Conservation (phyloP, 169 alveolate species). For the Cryptosporidium muris region DNA sequence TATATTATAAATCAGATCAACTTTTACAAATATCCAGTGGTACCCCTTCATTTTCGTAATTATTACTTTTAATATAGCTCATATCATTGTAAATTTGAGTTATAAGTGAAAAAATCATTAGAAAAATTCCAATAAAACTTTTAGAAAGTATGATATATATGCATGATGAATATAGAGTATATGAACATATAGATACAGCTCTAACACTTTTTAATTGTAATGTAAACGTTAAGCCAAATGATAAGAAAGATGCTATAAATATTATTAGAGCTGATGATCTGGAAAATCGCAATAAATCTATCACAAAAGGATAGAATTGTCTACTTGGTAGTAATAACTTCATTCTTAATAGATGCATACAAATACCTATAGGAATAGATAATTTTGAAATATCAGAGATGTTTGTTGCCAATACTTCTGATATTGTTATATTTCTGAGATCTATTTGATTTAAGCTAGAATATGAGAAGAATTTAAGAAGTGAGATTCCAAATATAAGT, state of each 20-base stretch:
- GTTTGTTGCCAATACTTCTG: constrained; percentile 38
- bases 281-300: constrained; percentile 10
- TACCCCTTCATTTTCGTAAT: neutral
- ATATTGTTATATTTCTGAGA: neutral
- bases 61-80: neutral
- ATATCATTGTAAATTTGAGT: neutral
- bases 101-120: neutral
- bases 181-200: constrained; percentile 13
- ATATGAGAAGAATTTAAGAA: constrained; percentile 17
- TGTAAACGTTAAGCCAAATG: constrained; percentile 45
- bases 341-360: constrained; percentile 19
- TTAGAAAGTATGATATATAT: constrained; percentile 15
- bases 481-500: no score
- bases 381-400: constrained; percentile 31
- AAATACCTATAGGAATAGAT: constrained; percentile 47
- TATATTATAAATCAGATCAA: no score
- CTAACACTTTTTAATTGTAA: constrained; percentile 15
- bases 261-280: neutral
- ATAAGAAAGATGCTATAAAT: constrained; percentile 23
- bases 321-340: constrained; percentile 16
- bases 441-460: constrained; percentile 19
- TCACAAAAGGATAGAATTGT: constrained; percentile 4
- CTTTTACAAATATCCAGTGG: neutral
- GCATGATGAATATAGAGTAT: constrained; percentile 24
- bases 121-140: constrained; percentile 4